These are phyloP conservation scores for Coemansia sp. DNA, from an alignment of 371 early-diverging fungal genomes.

Conservation along the genomic window DNA sequence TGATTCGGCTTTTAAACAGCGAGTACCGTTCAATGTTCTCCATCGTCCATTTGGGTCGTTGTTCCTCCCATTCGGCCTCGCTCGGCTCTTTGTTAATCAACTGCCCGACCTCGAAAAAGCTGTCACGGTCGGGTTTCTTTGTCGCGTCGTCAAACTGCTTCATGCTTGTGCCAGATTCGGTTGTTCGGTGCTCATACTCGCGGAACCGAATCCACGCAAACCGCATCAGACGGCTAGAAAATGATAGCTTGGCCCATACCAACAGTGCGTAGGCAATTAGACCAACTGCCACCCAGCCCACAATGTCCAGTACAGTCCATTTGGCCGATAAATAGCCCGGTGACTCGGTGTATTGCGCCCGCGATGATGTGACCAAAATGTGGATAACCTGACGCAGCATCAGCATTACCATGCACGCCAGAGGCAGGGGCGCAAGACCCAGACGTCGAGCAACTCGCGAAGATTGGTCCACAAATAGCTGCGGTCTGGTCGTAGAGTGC, in stretches of 20 bases:
- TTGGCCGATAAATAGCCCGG: slow-evolving; percentile 3
- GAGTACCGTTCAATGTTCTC: slow-evolving; percentile 88
- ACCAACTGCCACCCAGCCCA: slow-evolving; percentile 51
- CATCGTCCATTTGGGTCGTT: slow-evolving; percentile 66
- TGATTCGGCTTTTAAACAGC: slow-evolving; percentile 83
- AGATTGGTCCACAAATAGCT: slow-evolving; percentile 73
- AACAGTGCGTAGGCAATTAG: slow-evolving; percentile 48
- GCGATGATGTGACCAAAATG: slow-evolving; percentile 26
- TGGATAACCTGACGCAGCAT: slow-evolving; percentile 40
- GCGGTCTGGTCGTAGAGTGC: slow-evolving; percentile 31
- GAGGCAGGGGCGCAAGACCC: slow-evolving; percentile 86
- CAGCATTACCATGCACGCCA: slow-evolving; percentile 76
- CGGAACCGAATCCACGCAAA: slow-evolving; percentile 66
- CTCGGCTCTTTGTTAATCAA: slow-evolving; percentile 29
- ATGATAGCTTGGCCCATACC: slow-evolving; percentile 67
- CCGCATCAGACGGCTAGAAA: slow-evolving; percentile 70
- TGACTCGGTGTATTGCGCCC: not conserved
- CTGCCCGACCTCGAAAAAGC: slow-evolving; percentile 34
- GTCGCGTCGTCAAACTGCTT: slow-evolving; percentile 39
- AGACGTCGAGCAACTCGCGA: slow-evolving; percentile 86
- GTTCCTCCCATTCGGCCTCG: slow-evolving; percentile 60
- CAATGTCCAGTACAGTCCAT: slow-evolving; percentile 28
- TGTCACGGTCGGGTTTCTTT: slow-evolving; percentile 44
- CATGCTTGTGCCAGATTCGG: slow-evolving; percentile 42
- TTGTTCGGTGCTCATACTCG: slow-evolving; percentile 61